phyloP scores from a whole-genome alignment of 371 early-diverging fungal genomes.

The Apophysomyces variabilis region DNA sequence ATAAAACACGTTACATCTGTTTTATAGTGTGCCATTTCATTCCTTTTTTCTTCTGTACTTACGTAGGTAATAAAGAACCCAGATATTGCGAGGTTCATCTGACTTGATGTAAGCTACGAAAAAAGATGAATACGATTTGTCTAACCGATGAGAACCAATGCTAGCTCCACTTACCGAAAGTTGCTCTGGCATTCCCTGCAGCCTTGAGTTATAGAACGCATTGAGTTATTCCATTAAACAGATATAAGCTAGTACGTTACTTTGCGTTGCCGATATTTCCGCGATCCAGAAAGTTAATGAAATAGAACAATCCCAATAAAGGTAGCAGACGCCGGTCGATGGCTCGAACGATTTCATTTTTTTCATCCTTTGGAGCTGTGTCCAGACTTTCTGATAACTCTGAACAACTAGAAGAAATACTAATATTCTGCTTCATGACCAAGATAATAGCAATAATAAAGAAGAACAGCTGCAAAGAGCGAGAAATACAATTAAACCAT shows the following conservation, averaged over 20 bases:
- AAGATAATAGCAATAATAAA: background rate
- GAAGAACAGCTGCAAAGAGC: background rate
- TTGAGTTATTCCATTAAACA: background rate
- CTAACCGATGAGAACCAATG: background rate
- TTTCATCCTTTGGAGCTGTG: background rate
- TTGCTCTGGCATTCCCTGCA: background rate
- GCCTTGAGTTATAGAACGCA: background rate
- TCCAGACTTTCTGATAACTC: background rate
- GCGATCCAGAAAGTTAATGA: slow-evolving; percentile 38
- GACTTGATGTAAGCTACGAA: slow-evolving; percentile 28
- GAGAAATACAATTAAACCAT: too few relatives aligned
- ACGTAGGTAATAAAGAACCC: slow-evolving; percentile 43
- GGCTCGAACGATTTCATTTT: slow-evolving; percentile 23
- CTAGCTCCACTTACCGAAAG: background rate
- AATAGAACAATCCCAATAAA: slow-evolving; percentile 38
- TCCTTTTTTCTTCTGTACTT: slow-evolving; percentile 5
- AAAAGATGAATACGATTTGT: background rate
- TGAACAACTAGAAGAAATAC: background rate
- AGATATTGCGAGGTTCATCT: slow-evolving; percentile 33
- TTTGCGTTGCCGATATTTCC: slow-evolving; percentile 45
- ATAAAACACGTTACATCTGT: background rate
- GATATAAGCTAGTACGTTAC: slow-evolving; percentile 19
- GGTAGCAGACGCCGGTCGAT: slow-evolving; percentile 36
- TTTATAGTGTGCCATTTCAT: background rate
- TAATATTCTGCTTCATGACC: background rate